Evolutionary conservation across 1,139 yeast genomes (phyloP), one percentile per base, ranked within the genome.

Genomic region (Suhomyces terraborum): DNA sequence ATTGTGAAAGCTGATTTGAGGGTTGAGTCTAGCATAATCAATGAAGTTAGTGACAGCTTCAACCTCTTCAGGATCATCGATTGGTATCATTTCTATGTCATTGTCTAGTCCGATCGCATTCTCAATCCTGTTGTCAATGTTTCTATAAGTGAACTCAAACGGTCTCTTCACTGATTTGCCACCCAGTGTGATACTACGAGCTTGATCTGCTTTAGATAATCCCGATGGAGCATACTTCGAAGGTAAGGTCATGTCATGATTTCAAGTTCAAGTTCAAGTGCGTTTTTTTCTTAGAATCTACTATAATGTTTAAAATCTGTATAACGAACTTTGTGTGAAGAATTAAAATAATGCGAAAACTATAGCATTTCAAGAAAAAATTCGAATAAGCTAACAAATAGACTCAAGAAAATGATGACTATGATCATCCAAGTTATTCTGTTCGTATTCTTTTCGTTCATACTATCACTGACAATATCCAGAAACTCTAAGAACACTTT

Each of bases 371-470:
- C 73, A 36, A 72, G 55, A 28, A 69, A 46, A 42, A 73, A 70
- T 49, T 73, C 77, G 50, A 73, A 71, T 30, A 70, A 43, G 53
- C 77, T 72, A 34, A 93, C 96, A 24, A 81, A 65, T 38, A 93
- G 77, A 52, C 95, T 87, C 38, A 91, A 62, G 37, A 85, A 81
- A 49, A 93, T 88, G 26, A 93, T 86, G 14, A 85, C 71, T 41
- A 94, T 88, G 47, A 93, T 84, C 79, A 93, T 84, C 82, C 91
- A 84, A 0, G 98, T 89, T 46, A 93, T 88, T 50, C 95, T 75
- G 30, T 88, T 87, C 77, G 94, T 91, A 58, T 88, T 89, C 51
- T 82, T 79, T 62, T 93, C 98, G 8, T 96, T 96, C 55, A 93
- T 84, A 32, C 96, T 87, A 57, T 94, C 98, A 27, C 93, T 88